phyloP scores from a whole-genome alignment of 1,284 basidiomycete genomes.

The Rhizopogon hawkerae region DNA sequence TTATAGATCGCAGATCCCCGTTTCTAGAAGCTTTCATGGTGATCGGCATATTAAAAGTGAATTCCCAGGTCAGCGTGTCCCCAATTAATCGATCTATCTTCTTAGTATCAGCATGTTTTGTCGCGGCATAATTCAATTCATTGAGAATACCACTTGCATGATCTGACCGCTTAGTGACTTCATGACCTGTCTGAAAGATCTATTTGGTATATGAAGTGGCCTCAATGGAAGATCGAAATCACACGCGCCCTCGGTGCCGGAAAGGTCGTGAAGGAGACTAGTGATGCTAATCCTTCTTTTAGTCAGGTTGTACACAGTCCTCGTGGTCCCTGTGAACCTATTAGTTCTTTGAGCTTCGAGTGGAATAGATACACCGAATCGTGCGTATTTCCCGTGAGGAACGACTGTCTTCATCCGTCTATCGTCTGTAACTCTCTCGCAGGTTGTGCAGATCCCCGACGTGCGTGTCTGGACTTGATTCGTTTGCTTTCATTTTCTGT shows the following conservation, averaged over 20 bases:
- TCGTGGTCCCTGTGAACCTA: not conserved
- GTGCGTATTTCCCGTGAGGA: not conserved
- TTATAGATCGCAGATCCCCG: conserved; percentile 1
- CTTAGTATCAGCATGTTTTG: not conserved
- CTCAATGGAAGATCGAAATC: not conserved
- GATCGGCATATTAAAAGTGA: conserved; percentile 1
- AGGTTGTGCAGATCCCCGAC: not conserved
- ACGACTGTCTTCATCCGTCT: no score
- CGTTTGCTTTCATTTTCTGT: not conserved
- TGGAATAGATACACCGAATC: not conserved
- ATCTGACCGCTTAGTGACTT: not conserved
- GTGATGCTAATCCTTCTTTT: not conserved
- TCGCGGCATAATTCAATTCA: not conserved
- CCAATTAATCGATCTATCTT: conserved; percentile 1
- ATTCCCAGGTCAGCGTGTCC: not conserved
- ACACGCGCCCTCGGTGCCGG: not conserved
- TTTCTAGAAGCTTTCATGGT: conserved; percentile 1
- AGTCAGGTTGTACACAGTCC: not conserved
- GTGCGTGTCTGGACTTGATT: not conserved
- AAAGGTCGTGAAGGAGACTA: not conserved
- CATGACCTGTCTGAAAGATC: not conserved
- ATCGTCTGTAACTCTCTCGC: not conserved
- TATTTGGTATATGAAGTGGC: not conserved
- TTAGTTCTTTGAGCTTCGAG: not conserved
- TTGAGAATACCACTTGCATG: not conserved